Conservation (phyloP, 306 rosid species). For the Carpinus viminea region DNA sequence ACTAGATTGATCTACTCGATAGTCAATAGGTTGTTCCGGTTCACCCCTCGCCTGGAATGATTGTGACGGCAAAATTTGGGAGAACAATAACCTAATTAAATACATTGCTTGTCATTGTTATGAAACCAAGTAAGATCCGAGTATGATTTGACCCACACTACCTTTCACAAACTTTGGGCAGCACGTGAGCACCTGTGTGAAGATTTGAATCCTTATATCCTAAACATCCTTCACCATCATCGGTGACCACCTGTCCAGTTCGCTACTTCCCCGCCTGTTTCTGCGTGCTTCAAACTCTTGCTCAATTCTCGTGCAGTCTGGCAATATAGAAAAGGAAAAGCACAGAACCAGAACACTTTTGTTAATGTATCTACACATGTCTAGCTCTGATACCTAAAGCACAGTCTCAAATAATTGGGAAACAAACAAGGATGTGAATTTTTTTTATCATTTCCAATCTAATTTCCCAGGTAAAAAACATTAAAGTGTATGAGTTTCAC, state of each 20-base stretch:
- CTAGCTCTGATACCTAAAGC: not conserved
- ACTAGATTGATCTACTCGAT: constrained; percentile 26
- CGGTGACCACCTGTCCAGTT: constrained; percentile 34
- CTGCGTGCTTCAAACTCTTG: constrained; percentile 55
- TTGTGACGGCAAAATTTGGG: constrained; percentile 53
- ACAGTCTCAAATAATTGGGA: not conserved
- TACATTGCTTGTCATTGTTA: constrained; percentile 36
- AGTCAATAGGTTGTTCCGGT: constrained; percentile 36
- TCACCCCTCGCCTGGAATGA: constrained; percentile 37
- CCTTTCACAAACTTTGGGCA: constrained; percentile 47
- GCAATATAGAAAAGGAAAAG: constrained; percentile 18
- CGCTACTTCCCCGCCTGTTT: constrained; percentile 49
- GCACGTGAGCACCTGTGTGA: constrained; percentile 37
- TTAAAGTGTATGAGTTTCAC: not conserved
- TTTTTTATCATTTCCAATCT: not conserved
- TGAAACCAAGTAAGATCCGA: constrained; percentile 38
- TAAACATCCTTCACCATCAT: constrained; percentile 33
- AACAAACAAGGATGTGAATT: not conserved
- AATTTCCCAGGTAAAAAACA: not conserved
- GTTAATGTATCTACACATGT: constrained; percentile 2
- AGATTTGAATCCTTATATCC: constrained; percentile 28
- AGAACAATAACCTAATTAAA: constrained; percentile 52
- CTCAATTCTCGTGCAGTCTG: constrained; percentile 78
- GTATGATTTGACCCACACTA: constrained; percentile 39
- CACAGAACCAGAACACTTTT: constrained; percentile 12